Base-by-base conservation (phyloP, 169 alveolate species). In the Nephromyces sp. region DNA sequence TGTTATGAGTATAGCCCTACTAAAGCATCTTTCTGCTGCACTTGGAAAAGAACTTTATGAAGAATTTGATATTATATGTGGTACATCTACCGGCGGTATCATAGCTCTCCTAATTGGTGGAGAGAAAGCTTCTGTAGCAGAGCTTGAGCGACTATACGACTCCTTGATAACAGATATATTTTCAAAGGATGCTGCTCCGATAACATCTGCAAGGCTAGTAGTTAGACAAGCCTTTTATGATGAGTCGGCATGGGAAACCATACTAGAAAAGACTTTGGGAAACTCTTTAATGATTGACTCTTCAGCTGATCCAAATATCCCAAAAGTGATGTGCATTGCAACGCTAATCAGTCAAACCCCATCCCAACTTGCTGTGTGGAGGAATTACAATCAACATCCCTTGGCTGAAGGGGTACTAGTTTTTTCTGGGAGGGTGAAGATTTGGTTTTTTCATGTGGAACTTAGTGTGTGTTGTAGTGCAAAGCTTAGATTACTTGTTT, bases 61-160 rank as follows among this genome's bases (percentile, higher is more conserved):
- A 61, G 77, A 69, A 24, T 90, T 90, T 61, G 95, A 90, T 79
- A 69, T 90, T 52, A 81, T 90, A 32, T 86, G 93, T 68, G 95
- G 93, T 6, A 90, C 93, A 0, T 86, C 92, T 43, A 86, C 93
- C 15, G 95, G 95, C 6, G 93, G 91, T 6, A 68, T 90, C 27
- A 66, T 90, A 30, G 91, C 91, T 27, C 74, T 88, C 2, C 71
- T 88, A 31, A 67, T 88, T 8, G 93, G 90, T 28, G 73, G 86
- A 33, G 93, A 88, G 72, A 82, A 78, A 63, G 85, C 89, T 24
- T 80, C 80, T 25, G 75, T 84, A 28, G 66, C 79, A n/a, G 91
- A 87, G 62, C 21, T 69, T 1, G 83, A 77, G 65, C 51, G 74
- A 2, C 75, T 86, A 24, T 89, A 85, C 66, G 90, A 89, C 66